These are phyloP conservation scores for Neurospora sp. DNA, from an alignment of 495 filamentous ascomycete species.

Conservation along the genomic window DNA sequence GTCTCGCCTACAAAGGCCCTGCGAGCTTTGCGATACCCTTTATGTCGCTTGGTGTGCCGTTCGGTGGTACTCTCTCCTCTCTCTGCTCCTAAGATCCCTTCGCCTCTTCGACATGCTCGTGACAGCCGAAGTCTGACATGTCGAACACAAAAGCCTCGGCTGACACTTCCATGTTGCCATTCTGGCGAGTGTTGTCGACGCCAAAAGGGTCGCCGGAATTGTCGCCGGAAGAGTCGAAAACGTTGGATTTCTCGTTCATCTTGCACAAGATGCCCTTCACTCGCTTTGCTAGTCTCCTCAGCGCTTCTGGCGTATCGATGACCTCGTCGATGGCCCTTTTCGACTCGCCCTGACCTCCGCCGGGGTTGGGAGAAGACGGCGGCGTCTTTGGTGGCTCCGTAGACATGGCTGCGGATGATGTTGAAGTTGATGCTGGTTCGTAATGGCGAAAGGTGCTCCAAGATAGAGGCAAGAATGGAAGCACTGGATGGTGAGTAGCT, in stretches of 20 bases:
- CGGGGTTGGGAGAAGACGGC: neutral
- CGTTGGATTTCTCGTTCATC: neutral
- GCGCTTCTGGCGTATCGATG: neutral
- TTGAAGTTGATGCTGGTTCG: neutral
- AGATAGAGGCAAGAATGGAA: neutral
- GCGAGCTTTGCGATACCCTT: neutral
- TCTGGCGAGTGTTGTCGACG: neutral
- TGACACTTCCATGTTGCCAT: neutral
- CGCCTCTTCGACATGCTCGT: neutral
- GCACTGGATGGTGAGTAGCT: neutral
- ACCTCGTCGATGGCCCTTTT: neutral
- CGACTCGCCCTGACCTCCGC: neutral
- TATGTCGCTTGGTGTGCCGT: neutral
- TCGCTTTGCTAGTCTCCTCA: neutral
- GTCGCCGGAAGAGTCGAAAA: neutral
- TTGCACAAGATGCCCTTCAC: neutral
- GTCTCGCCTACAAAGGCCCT: neutral
- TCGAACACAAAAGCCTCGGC: neutral
- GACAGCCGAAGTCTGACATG: neutral
- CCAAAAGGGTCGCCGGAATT: neutral
- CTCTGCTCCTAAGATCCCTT: neutral
- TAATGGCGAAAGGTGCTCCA: neutral
- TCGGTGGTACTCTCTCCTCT: neutral
- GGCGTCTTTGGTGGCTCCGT: neutral
- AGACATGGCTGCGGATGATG: neutral